Base-by-base conservation (phyloP, 192 early-diverging fungal species). In the Backusella morwellensis region DNA sequence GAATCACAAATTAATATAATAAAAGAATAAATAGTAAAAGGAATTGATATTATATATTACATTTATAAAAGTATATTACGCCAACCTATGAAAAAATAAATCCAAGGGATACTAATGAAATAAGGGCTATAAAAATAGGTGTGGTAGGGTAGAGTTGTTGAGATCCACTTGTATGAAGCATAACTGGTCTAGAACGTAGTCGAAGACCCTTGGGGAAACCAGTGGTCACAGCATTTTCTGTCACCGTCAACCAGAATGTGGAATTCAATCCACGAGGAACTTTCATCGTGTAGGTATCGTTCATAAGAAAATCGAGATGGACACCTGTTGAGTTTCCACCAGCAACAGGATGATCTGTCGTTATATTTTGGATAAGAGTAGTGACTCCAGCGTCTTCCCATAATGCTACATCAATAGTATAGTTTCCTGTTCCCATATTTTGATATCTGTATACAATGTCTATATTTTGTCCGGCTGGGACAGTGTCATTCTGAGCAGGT, bases 361-460 rank as follows among this genome's bases (percentile, higher is more conserved):
- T 74, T 36, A 82, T 72, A 36, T 78, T 70, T 19, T 73, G 63
- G 0, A 78, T 44, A 23, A 32, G 26, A 7, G 19, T n/a, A 9
- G 21, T 66, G 1, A 56, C 73, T 8, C 40, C 42, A 19, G 76
- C 19, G 66, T 77, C 72, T 54, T 75, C 50, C 78, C 76, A 80
- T n/a, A 75, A 70, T 69, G 50, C 19, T 47, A 83, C 73, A 67
- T 79, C 71, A 17, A 80, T 73, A 2, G 35, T 50, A 47, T 80
- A 80, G 23, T 77, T 47, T 47, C 82, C 82, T 52, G 59, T 72
- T 4, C 82, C 82, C 36, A 83, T 67, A 44, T 83, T 83, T 72
- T 76, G 50, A 72, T 83, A 83, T n/a, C 40, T n/a, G 21, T 80
- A 80, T 7, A 36, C 40, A 54, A 83, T 79, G 29, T 77, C 56